Evolutionary conservation across 495 filamentous ascomycete genomes (phyloP).

Genomic region (Rusavskia elegans): DNA sequence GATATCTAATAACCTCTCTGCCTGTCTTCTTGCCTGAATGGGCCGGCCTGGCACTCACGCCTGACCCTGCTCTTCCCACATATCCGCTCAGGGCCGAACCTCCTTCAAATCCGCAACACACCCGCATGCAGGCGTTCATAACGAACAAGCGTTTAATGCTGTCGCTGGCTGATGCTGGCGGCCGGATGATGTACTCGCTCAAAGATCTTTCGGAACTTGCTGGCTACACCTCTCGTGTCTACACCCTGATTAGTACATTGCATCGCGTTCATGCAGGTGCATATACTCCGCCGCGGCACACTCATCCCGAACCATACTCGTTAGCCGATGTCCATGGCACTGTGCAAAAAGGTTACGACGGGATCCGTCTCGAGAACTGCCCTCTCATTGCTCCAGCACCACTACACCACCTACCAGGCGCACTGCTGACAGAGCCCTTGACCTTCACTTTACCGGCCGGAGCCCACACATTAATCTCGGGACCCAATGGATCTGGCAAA

Average conservation of each 20-base stretch:
- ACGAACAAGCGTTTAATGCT: constrained; percentile 98
- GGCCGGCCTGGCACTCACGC: constrained; percentile 61
- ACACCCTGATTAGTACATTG: constrained; percentile 83
- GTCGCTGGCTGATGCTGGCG: constrained; percentile 89
- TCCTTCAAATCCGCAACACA: constrained; percentile 45
- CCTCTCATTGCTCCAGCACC: constrained; percentile 79
- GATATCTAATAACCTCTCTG: constrained; percentile 81
- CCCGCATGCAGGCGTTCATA: constrained; percentile 97
- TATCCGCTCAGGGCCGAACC: not conserved
- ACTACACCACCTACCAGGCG: constrained; percentile 65
- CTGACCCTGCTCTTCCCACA: constrained; percentile 16
- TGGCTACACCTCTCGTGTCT: constrained; percentile 91
- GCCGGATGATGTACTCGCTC: constrained; percentile 97
- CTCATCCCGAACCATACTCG: constrained; percentile 66
- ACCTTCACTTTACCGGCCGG: constrained; percentile 67
- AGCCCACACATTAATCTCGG: constrained; percentile 87
- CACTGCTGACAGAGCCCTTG: constrained; percentile 58
- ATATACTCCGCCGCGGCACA: constrained; percentile 54
- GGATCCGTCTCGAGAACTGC: constrained; percentile 83
- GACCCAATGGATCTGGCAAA: constrained; percentile 91
- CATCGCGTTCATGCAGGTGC: constrained; percentile 85
- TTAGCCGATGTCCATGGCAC: constrained; percentile 85
- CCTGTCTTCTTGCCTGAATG: constrained; percentile 92
- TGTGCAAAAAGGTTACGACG: constrained; percentile 83
- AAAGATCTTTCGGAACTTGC: constrained; percentile 92